A percentile compares a stretch with the other conserved stretches of the same genome.
phyloP scores from a whole-genome alignment of 768 basidiomycete genomes.

The Epithele typhae region DNA sequence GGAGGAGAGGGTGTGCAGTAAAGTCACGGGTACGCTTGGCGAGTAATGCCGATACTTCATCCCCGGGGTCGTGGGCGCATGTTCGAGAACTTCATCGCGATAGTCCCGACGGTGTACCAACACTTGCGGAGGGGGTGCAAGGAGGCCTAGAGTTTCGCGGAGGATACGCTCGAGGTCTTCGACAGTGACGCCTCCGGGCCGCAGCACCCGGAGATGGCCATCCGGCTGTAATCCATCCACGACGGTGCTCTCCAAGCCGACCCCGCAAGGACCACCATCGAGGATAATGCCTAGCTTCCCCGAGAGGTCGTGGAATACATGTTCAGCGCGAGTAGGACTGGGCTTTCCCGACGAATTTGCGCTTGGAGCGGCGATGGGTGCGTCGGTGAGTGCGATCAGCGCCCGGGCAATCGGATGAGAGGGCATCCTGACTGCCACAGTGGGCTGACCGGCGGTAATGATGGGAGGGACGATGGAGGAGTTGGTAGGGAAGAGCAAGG shows the following conservation, averaged over 20 bases:
- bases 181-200: constrained; percentile 90
- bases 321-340: constrained; percentile 85
- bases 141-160: constrained; percentile 32
- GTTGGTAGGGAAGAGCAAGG: constrained; percentile 82
- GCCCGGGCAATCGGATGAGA: constrained; percentile 90
- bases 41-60: constrained; percentile 99
- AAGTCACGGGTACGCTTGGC: constrained; percentile 79
- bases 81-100: constrained; percentile 60
- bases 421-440: constrained; percentile 92
- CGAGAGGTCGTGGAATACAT: constrained; percentile 75
- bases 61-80: constrained; percentile 89
- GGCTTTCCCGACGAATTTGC: constrained; percentile 95
- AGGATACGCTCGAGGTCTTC: constrained; percentile 76
- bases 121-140: constrained; percentile 45
- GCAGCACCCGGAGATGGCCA: constrained; percentile 73
- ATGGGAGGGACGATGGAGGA: constrained; percentile 57
- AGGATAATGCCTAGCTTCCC: constrained; percentile 75
- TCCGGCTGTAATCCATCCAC: constrained; percentile 79
- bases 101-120: constrained; percentile 82
- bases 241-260: constrained; percentile 95
- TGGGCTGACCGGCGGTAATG: constrained; percentile 74
- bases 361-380: constrained; percentile 89
- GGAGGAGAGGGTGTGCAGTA: constrained; percentile 53
- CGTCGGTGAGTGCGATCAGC: constrained; percentile 68
- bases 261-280: constrained; percentile 87